Conservation (phyloP, 208 protist species). For the Leishmania aethiopica region DNA sequence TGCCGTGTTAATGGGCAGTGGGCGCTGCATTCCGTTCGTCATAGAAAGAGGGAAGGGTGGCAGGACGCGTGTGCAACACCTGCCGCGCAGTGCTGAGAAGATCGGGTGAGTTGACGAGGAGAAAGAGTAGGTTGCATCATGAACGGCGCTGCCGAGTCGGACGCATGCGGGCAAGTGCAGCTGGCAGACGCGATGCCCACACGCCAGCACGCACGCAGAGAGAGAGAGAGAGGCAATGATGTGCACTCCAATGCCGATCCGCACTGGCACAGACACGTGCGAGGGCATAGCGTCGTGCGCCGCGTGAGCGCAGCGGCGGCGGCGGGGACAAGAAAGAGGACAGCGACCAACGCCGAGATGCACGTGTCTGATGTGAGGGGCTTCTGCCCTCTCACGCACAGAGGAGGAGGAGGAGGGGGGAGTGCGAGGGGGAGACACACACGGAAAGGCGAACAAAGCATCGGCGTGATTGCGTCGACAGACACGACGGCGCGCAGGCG, state of each 20-base stretch:
- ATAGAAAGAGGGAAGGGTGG: too few relatives aligned
- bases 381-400: not conserved
- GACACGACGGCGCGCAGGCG: not conserved
- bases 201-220: not conserved
- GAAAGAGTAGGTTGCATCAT: not conserved
- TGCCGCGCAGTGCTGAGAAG: not conserved
- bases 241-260: not conserved
- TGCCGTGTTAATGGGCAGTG: not conserved
- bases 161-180: not conserved
- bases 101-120: not conserved
- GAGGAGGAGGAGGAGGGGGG: not conserved
- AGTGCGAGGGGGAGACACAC: not conserved
- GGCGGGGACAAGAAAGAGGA: too few relatives aligned
- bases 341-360: not conserved
- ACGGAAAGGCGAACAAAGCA: not conserved
- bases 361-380: not conserved
- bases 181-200: not conserved
- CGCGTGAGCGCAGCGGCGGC: not conserved
- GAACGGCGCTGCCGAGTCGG: not conserved
- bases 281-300: not conserved
- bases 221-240: not conserved
- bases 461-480: not conserved
- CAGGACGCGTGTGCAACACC: not conserved
- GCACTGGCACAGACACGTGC: not conserved
- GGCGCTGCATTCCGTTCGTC: not conserved